A percentile compares a stretch with the other conserved stretches of the same genome.
phyloP scores from a whole-genome alignment of 2,329 filamentous ascomycete genomes.

The Xylariaceae sp. region DNA sequence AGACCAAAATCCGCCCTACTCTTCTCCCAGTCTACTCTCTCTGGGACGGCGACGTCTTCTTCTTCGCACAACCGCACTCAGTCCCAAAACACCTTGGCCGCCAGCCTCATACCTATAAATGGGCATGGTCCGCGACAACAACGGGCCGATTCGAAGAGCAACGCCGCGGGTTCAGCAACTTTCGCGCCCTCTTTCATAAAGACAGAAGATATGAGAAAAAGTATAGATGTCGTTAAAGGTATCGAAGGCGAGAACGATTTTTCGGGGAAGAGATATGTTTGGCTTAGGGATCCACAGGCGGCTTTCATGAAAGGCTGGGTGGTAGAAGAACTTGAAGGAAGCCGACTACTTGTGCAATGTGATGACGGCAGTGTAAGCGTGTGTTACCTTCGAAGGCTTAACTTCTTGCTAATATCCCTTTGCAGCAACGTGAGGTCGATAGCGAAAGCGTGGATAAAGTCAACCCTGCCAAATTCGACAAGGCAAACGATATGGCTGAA shows the following conservation, averaged over 20 bases:
- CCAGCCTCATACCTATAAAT: slow-evolving; percentile 47
- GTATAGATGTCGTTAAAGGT: slow-evolving; percentile 64
- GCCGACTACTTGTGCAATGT: slow-evolving; percentile 82
- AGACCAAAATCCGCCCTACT: slow-evolving; percentile 77
- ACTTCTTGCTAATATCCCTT: slow-evolving; percentile 1
- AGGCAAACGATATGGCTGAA: slow-evolving; percentile 98
- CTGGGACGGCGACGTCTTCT: slow-evolving; percentile 44
- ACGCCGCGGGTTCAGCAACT: slow-evolving; percentile 72
- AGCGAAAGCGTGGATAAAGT: slow-evolving; percentile 94
- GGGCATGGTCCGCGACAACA: slow-evolving; percentile 47
- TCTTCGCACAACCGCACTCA: slow-evolving; percentile 67
- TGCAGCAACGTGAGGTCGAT: slow-evolving; percentile 83
- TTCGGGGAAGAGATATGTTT: slow-evolving; percentile 97
- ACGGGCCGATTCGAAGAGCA: slow-evolving; percentile 67
- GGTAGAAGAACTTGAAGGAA: slow-evolving; percentile 75
- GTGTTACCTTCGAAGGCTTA: slow-evolving; percentile 24
- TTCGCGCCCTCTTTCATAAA: slow-evolving; percentile 98
- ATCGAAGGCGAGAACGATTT: slow-evolving; percentile 99
- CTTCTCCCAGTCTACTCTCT: slow-evolving; percentile 60
- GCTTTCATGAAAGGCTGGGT: slow-evolving; percentile 95
- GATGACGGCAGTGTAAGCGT: slow-evolving; percentile 83
- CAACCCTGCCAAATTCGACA: slow-evolving; percentile 99
- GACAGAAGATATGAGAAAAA: slow-evolving; percentile 72
- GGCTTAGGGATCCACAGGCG: slow-evolving; percentile 84
- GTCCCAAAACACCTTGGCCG: slow-evolving; percentile 63